Percentiles rank a stretch among this genome's conserved stretches.
phyloP scores from a whole-genome alignment of 2,329 filamentous ascomycete species.

The Exophiala lecanii-corni region DNA sequence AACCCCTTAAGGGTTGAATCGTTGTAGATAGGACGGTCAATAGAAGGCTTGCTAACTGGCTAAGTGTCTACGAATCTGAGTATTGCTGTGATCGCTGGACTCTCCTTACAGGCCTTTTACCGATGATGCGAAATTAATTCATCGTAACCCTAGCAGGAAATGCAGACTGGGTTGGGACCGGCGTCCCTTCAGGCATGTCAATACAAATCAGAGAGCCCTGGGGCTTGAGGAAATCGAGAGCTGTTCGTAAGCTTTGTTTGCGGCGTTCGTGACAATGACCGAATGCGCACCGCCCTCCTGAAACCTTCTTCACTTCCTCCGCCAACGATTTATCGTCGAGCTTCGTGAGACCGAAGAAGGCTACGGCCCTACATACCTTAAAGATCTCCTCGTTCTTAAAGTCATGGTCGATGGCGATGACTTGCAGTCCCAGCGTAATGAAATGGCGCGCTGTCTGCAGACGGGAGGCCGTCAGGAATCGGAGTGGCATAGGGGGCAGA shows the following conservation, averaged over 20 bases:
- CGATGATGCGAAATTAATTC: no score
- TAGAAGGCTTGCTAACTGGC: no score
- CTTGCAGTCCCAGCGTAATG: constrained; percentile 48
- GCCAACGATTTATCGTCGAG: neutral
- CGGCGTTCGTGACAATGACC: neutral
- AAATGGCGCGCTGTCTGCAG: constrained; percentile 59
- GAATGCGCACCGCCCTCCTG: neutral
- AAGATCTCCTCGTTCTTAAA: neutral
- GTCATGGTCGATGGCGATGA: neutral
- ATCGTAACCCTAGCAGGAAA: no score
- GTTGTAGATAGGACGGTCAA: no score
- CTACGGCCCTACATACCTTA: neutral
- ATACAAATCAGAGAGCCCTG: no score
- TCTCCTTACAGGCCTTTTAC: no score
- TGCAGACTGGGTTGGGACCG: no score
- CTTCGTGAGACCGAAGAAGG: neutral
- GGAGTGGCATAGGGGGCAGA: neutral
- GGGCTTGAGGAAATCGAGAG: no score
- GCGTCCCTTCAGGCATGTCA: no score
- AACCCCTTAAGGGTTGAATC: no score
- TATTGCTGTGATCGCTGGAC: no score
- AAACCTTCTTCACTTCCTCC: neutral
- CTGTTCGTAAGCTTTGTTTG: neutral
- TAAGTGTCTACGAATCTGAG: no score
- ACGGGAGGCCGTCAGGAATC: constrained; percentile 42